These are phyloP conservation scores for Exobasidium rhododendri DNA, from an alignment of 1,284 basidiomycete species.

Conservation along the genomic window DNA sequence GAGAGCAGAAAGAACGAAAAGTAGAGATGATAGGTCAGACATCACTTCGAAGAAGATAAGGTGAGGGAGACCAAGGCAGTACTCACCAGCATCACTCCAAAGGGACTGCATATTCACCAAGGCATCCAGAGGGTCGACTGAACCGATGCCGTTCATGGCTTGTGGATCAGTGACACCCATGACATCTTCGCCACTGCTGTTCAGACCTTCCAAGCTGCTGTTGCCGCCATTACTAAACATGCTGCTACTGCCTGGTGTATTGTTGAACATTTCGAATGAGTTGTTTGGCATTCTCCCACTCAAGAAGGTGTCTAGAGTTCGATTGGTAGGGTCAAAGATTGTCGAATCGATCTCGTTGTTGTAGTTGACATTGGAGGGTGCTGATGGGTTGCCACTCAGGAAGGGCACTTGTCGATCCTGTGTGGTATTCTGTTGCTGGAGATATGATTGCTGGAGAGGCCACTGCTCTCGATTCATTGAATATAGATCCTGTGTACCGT, in stretches of 20 bases:
- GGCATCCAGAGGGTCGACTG: not conserved
- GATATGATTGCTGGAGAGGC: too few species aligned
- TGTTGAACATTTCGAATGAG: not conserved
- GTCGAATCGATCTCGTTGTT: not conserved
- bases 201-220: not conserved
- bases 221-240: not conserved
- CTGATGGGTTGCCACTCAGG: too few species aligned
- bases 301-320: not conserved
- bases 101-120: conserved; percentile 3
- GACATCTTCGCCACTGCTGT: not conserved
- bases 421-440: too few species aligned
- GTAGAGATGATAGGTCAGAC: too few species aligned
- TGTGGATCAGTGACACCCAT: too few species aligned
- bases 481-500: too few species aligned
- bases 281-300: not conserved
- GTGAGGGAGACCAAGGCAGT: too few species aligned
- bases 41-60: too few species aligned
- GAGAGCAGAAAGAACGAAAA: not conserved
- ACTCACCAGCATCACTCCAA: conserved; percentile 7
- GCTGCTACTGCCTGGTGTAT: not conserved
- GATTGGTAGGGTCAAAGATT: not conserved
- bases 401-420: too few species aligned
- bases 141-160: not conserved
- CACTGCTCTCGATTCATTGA: too few species aligned
- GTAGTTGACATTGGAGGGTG: not conserved